A percentile compares a stretch with the other conserved stretches of the same genome.
phyloP scores from a whole-genome alignment of 2,329 filamentous ascomycete species.

The Calonectria ilicicola region DNA sequence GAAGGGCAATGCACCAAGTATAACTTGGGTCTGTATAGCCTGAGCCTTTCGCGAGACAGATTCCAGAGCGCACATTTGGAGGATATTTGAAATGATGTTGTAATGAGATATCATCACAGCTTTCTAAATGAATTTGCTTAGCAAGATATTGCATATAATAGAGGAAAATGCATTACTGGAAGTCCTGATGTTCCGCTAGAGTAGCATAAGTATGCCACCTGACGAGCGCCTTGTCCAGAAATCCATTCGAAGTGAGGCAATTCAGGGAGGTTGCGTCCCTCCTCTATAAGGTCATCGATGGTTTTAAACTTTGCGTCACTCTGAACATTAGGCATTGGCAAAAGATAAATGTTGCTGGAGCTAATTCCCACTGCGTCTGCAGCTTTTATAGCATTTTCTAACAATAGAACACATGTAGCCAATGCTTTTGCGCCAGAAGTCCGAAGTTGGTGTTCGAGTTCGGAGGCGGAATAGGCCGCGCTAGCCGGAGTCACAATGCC shows the following conservation, averaged over 20 bases:
- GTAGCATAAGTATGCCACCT: constrained; percentile 82
- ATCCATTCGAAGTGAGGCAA: constrained; percentile 63
- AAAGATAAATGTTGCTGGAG: constrained; percentile 72
- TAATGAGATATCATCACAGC: constrained; percentile 85
- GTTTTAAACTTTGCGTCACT: constrained; percentile 66
- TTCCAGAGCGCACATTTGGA: constrained; percentile 68
- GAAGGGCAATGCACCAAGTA: constrained; percentile 78
- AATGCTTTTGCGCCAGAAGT: constrained; percentile 76
- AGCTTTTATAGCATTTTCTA: constrained; percentile 73
- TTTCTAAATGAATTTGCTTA: constrained; percentile 63
- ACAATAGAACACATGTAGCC: constrained; percentile 78
- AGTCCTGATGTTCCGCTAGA: constrained; percentile 84
- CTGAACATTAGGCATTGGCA: constrained; percentile 69
- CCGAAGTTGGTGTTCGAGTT: constrained; percentile 78
- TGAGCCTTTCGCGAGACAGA: constrained; percentile 47
- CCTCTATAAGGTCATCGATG: constrained; percentile 76
- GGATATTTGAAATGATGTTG: constrained; percentile 81
- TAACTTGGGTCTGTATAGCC: constrained; percentile 55
- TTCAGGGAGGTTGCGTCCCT: constrained; percentile 61
- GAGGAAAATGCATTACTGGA: constrained; percentile 61
- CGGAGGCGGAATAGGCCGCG: constrained; percentile 76
- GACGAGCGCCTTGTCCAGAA: constrained; percentile 73
- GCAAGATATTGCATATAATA: constrained; percentile 26
- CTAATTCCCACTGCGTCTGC: constrained; percentile 73
- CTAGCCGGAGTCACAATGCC: constrained; percentile 81